Percentiles rank a stretch among this genome's conserved stretches.
Conservation (phyloP, 1,284 basidiomycete species). For the Ustilago cynodontis region DNA sequence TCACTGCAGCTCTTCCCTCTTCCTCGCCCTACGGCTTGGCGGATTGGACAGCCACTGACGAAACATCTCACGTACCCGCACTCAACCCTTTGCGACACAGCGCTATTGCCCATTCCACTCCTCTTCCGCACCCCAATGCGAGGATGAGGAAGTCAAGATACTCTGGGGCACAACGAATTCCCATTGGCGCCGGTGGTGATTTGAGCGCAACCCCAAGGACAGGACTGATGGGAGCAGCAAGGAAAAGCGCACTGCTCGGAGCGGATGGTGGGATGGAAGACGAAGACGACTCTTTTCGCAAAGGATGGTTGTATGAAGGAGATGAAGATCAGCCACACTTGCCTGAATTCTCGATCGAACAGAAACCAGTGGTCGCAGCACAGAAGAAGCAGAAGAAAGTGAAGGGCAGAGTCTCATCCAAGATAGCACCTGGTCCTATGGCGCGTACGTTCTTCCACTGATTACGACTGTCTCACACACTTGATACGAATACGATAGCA, state of each 20-base stretch:
- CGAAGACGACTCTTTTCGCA: conserved; percentile 33
- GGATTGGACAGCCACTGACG: conserved; percentile 45
- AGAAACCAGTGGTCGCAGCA: background rate
- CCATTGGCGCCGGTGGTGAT: background rate
- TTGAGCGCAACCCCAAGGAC: conserved; percentile 5
- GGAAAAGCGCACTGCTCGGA: background rate
- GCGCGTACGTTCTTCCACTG: conserved; percentile 40
- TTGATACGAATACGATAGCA: conserved; percentile 19
- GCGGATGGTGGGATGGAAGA: conserved; percentile 14
- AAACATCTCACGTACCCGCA: conserved; percentile 35
- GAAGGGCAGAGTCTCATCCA: conserved; percentile 22
- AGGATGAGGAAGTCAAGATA: conserved; percentile 26
- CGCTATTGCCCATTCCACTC: conserved; percentile 29
- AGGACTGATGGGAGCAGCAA: conserved; percentile 10
- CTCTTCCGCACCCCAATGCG: conserved; percentile 9
- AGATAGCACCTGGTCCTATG: conserved; percentile 46
- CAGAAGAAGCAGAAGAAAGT: conserved; percentile 21
- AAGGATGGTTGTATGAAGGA: conserved; percentile 39
- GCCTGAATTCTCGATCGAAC: conserved; percentile 46
- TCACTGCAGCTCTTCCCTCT: conserved; percentile 36
- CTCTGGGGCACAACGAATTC: conserved; percentile 40
- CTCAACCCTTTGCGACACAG: conserved; percentile 11
- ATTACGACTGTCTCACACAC: background rate
- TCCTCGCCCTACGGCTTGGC: conserved; percentile 36
- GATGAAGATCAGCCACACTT: conserved; percentile 18